Evolutionary conservation across 1,284 basidiomycete genomes (phyloP).

Genomic region (Cutaneotrichosporon sp.): DNA sequence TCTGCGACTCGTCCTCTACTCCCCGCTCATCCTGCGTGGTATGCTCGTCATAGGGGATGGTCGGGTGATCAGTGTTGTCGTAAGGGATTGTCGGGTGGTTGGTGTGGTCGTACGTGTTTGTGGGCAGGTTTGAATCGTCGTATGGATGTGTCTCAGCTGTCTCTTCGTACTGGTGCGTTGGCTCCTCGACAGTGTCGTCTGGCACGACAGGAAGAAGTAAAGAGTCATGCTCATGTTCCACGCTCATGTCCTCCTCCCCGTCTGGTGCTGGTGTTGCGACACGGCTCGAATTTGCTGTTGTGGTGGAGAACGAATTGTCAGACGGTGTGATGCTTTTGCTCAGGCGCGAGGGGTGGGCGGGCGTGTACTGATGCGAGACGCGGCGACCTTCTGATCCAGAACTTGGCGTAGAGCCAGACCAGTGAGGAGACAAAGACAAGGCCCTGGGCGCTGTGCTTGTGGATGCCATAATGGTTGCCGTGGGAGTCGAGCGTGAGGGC

Average conservation of each 20-base stretch:
- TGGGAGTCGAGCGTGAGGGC: neutral
- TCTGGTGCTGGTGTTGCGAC: slow-evolving; percentile 8
- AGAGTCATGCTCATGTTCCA: slow-evolving; percentile 14
- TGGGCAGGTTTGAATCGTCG: neutral
- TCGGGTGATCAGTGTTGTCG: neutral
- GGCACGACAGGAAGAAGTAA: neutral
- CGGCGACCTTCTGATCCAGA: slow-evolving; percentile 22
- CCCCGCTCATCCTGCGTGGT: neutral
- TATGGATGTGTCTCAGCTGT: neutral
- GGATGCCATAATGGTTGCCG: neutral
- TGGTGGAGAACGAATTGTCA: slow-evolving; percentile 28
- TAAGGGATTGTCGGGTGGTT: neutral
- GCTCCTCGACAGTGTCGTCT: slow-evolving; percentile 9
- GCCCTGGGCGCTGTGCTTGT: slow-evolving; percentile 9
- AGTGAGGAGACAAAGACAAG: neutral
- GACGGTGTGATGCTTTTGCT: slow-evolving; percentile 52
- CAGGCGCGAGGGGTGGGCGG: slow-evolving; percentile 45
- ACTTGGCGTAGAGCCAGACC: slow-evolving; percentile 12
- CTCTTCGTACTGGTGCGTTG: neutral
- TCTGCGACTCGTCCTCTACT: neutral
- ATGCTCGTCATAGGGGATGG: neutral
- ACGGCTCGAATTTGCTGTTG: slow-evolving; percentile 16
- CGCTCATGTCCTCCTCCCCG: slow-evolving; percentile 11
- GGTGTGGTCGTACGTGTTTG: neutral
- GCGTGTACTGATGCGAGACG: slow-evolving; percentile 48